Conservation (phyloP, 2,329 filamentous ascomycete genomes). For the Cercospora citrullina region DNA sequence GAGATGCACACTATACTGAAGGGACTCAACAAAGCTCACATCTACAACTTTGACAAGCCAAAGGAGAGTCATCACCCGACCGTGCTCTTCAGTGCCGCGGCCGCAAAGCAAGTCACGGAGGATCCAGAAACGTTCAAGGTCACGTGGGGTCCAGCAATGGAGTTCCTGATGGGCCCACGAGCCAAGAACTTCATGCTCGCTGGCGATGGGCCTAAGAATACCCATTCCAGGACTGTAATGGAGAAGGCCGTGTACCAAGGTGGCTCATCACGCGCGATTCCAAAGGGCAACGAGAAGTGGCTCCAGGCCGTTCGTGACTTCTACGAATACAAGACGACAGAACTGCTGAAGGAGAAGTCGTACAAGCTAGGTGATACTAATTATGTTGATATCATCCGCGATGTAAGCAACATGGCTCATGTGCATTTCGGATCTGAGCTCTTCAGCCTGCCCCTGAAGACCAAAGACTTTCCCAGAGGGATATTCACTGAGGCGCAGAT, state of each 20-base stretch:
- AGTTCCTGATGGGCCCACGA: constrained; percentile 47
- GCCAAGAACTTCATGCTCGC: constrained; percentile 52
- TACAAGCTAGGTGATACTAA: constrained; percentile 49
- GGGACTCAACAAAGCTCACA: constrained; percentile 43
- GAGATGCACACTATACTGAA: constrained; percentile 49
- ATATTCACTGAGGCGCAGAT: constrained; percentile 57
- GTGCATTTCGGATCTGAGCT: constrained; percentile 57
- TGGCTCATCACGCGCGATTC: constrained; percentile 30
- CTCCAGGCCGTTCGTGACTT: constrained; percentile 48
- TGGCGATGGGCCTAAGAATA: constrained; percentile 46
- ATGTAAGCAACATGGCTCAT: constrained; percentile 55
- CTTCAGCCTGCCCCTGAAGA: constrained; percentile 59
- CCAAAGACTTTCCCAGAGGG: constrained; percentile 49
- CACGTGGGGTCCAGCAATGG: constrained; percentile 49
- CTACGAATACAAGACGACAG: constrained; percentile 51
- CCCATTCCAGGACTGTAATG: constrained; percentile 47
- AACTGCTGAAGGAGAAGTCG: constrained; percentile 47
- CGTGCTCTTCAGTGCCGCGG: constrained; percentile 49
- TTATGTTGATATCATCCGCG: constrained; percentile 52
- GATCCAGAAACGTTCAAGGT: constrained; percentile 50
- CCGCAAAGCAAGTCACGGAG: constrained; percentile 46
- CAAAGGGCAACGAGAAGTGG: constrained; percentile 44
- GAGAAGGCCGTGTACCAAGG: constrained; percentile 45
- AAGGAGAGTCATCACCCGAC: constrained; percentile 36
- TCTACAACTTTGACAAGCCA: constrained; percentile 44